Base-by-base conservation (phyloP, 2,329 filamentous ascomycete species). In the Ophiostoma piceae region DNA sequence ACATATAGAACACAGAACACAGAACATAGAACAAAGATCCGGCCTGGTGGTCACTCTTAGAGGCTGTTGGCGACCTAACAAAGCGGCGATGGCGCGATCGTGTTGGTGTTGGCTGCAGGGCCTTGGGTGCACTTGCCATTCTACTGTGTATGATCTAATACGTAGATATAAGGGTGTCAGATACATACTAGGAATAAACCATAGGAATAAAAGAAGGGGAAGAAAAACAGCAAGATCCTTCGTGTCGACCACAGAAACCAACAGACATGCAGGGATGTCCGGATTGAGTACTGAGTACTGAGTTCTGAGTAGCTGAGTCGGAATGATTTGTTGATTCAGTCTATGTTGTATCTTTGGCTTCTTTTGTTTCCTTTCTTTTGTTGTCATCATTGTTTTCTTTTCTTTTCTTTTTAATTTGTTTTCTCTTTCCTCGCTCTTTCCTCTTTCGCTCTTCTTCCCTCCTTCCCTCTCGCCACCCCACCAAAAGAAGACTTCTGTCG, bases 341-440 rank as follows among this genome's bases (percentile, higher is more conserved):
- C 35, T 8, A 5, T 35, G 35, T 2, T 29, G 11, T 60, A n/a
- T 22, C 26, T 29, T 29, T 29, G 1, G 26, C 4, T 60, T 12
- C 4, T n/a, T 54, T 19, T 22, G 14, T 54, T 22, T 35, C 5
- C 35, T 22, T 3, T 65, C 54, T 47, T 67, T 39, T 29, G 26
- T n/a, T n/a, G n/a, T n/a, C n/a, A 29, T 29, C 26, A 16, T 26
- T 62, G 22, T 66, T n/a, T 32, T 47, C 62, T 68, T 54, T 26
- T 39, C 2, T 35, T 35, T n/a, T 32, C n/a, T 67, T 60, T 60
- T 39, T 54, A 11, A 66, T 65, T 51, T 29, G 41, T 66, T 62
- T 51, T 57, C 19, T 1, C 8, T 54, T 19, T 43, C 7, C 29
- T 51, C 37, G 37, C 67, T 68, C 22, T 26, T 19, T 37, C 60